Conservation (phyloP, 208 protist genomes). For the Leishmania braziliensis region DNA sequence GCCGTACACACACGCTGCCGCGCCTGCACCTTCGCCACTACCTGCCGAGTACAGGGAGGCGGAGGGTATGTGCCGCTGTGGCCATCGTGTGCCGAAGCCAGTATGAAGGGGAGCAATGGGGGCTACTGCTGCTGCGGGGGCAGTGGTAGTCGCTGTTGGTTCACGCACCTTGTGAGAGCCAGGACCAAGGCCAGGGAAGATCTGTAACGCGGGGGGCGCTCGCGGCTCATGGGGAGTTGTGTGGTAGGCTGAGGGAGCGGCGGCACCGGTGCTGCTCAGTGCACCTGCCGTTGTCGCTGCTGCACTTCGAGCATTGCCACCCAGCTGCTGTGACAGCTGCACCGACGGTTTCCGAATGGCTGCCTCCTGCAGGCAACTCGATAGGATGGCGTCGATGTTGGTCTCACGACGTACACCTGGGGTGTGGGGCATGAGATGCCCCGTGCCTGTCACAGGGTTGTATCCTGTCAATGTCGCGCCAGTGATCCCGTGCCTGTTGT, state of each 20-base stretch:
- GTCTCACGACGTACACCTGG: slow-evolving; percentile 11
- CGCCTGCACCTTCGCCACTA: not conserved
- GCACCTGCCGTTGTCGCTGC: not conserved
- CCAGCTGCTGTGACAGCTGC: slow-evolving; percentile 9
- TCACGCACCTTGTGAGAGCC: not conserved
- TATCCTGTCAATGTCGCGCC: not conserved
- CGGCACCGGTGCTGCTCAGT: not conserved
- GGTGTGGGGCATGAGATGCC: slow-evolving; percentile 28
- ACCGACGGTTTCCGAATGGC: slow-evolving; percentile 16
- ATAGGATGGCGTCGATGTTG: not conserved
- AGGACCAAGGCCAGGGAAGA: slow-evolving; percentile 14
- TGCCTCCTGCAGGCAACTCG: not conserved
- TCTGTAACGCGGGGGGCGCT: slow-evolving; percentile 25
- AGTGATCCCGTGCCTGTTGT: not conserved
- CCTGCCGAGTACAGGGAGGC: slow-evolving; percentile 13
- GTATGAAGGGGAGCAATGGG: not conserved
- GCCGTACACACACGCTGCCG: not conserved
- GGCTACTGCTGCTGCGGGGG: not conserved
- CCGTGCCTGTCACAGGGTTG: not conserved
- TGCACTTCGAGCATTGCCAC: not conserved
- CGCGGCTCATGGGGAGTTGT: slow-evolving; percentile 22
- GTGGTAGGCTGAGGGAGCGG: slow-evolving; percentile 11
- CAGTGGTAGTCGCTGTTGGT: not conserved
- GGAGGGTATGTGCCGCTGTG: slow-evolving; percentile 13
- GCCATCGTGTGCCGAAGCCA: not conserved